phyloP scores from a whole-genome alignment of 2,329 filamentous ascomycete species.

The Sodiomyces alkalinus region DNA sequence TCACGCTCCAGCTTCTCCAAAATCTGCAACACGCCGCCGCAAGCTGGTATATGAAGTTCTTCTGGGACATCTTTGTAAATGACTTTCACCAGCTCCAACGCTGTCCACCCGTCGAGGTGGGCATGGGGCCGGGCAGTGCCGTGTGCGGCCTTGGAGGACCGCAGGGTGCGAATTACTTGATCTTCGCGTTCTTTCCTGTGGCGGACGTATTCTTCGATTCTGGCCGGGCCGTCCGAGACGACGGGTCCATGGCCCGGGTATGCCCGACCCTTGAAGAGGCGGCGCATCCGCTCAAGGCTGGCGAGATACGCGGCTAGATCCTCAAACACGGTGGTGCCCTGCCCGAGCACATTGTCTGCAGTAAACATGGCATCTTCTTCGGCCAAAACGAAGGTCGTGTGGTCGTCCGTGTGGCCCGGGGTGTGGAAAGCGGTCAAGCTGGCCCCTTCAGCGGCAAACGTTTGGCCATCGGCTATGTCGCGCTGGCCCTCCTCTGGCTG shows the following conservation, averaged over 20 bases:
- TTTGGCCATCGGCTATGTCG: constrained; percentile 34
- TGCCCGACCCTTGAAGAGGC: constrained; percentile 48
- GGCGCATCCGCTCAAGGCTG: constrained; percentile 55
- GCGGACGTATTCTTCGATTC: constrained; percentile 66
- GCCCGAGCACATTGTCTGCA: constrained; percentile 76
- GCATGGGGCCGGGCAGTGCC: not conserved
- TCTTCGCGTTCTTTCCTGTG: constrained; percentile 70
- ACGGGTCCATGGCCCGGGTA: constrained; percentile 84
- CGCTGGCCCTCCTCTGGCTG: constrained; percentile 36
- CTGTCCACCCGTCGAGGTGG: constrained; percentile 36
- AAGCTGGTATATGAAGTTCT: constrained; percentile 60
- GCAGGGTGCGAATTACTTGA: constrained; percentile 55
- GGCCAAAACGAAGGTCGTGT: constrained; percentile 61
- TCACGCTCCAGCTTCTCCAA: constrained; percentile 65
- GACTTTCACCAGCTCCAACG: constrained; percentile 72
- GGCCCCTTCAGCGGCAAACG: constrained; percentile 41
- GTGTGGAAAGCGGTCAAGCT: constrained; percentile 49
- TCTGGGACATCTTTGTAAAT: constrained; percentile 73
- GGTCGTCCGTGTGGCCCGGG: constrained; percentile 64
- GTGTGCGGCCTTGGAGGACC: constrained; percentile 16
- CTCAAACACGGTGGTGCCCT: constrained; percentile 77
- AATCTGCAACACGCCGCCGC: constrained; percentile 62
- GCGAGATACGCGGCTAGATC: constrained; percentile 53
- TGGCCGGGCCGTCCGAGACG: constrained; percentile 54
- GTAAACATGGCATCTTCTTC: constrained; percentile 80